Evolutionary conservation across 805 yeast genomes (phyloP).

Genomic region (Sugiyamaella americana): DNA sequence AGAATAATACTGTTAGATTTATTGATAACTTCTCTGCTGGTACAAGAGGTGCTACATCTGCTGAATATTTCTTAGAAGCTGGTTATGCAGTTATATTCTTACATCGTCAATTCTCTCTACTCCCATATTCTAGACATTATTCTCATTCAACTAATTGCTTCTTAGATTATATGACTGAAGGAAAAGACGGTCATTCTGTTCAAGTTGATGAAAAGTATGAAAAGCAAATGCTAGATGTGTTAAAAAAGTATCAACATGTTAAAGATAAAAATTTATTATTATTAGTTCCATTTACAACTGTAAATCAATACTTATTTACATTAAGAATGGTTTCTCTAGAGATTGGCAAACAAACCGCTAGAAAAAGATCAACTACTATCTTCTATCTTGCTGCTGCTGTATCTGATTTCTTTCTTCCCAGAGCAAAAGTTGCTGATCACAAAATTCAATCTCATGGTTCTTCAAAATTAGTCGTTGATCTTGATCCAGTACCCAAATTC

Average conservation of each 20-base stretch:
- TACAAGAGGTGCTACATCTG: constrained; percentile 93
- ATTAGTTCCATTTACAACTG: constrained; percentile 85
- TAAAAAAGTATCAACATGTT: constrained; percentile 46
- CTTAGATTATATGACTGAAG: constrained; percentile 67
- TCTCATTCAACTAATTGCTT: constrained; percentile 80
- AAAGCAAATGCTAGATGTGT: constrained; percentile 52
- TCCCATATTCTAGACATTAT: constrained; percentile 87
- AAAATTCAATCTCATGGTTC: constrained; percentile 79
- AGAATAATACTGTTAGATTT: constrained; percentile 92
- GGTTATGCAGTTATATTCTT: constrained; percentile 91
- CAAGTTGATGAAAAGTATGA: constrained; percentile 57
- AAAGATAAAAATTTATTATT: constrained; percentile 49
- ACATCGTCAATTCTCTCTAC: constrained; percentile 84
- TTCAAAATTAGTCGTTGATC: constrained; percentile 73
- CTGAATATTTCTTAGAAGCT: constrained; percentile 78
- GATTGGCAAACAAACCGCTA: constrained; percentile 37
- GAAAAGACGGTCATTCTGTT: constrained; percentile 43
- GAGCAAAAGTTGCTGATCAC: constrained; percentile 80
- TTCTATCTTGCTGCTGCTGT: constrained; percentile 97
- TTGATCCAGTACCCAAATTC: constrained; percentile 96
- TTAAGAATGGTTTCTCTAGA: constrained; percentile 58
- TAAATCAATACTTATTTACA: constrained; percentile 87
- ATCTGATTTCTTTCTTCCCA: constrained; percentile 90
- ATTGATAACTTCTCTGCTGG: constrained; percentile 98
- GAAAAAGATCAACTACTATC: constrained; percentile 42